Percentiles rank a stretch among this genome's conserved stretches.
phyloP scores from a whole-genome alignment of 371 early-diverging fungal genomes.

The Mortierella sp. region DNA sequence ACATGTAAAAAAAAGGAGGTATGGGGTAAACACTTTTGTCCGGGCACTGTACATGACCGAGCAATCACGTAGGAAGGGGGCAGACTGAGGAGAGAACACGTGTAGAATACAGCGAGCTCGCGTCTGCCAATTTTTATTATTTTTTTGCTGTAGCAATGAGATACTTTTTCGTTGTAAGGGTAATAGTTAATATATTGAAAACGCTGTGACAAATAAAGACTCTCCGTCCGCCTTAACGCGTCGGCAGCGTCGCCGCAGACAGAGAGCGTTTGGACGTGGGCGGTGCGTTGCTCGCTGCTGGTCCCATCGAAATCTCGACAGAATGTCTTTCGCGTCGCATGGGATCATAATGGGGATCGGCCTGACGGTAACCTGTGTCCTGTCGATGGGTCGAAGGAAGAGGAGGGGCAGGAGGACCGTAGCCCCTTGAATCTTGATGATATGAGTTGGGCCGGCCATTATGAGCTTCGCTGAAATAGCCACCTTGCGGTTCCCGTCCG shows the following conservation, averaged over 20 bases:
- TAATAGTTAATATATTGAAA: too few relatives aligned
- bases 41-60: too few relatives aligned
- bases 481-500: slow-evolving; percentile 6
- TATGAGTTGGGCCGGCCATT: slow-evolving; percentile 12
- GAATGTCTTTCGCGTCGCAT: slow-evolving; percentile 21
- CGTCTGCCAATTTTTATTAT: too few relatives aligned
- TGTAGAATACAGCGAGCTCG: too few relatives aligned
- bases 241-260: slow-evolving; percentile 1
- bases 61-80: too few relatives aligned
- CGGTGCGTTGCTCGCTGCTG: slow-evolving; percentile 1
- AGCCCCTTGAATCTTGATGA: slow-evolving; percentile 4
- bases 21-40: too few relatives aligned
- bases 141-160: too few relatives aligned
- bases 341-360: slow-evolving; percentile 5
- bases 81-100: too few relatives aligned
- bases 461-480: slow-evolving; percentile 22
- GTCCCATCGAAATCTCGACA: slow-evolving; percentile 10
- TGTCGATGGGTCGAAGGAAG: slow-evolving; percentile 11
- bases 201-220: too few relatives aligned
- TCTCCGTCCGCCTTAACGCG: too few relatives aligned
- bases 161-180: too few relatives aligned
- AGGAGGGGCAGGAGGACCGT: background rate
- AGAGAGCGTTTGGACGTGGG: slow-evolving; percentile 9
- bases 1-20: too few relatives aligned
- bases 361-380: slow-evolving; percentile 4